Conservation (phyloP, 1,284 basidiomycete species). For the Ustilago trichophora region DNA sequence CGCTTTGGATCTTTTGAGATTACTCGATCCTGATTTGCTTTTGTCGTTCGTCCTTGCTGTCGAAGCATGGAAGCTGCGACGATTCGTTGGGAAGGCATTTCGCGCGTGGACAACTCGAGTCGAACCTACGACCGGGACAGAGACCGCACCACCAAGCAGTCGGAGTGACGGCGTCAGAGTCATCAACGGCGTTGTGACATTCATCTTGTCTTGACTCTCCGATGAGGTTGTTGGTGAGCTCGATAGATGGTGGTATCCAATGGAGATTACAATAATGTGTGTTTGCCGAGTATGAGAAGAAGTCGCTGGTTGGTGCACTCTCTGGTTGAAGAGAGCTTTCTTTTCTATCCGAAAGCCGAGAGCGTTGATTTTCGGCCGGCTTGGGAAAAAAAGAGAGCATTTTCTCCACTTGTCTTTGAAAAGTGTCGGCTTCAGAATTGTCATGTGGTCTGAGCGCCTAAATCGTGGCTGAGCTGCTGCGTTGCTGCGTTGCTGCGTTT, state of each 20-base stretch:
- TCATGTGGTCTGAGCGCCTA: slow-evolving; percentile 6
- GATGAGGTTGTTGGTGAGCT: too few species aligned
- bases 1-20: slow-evolving; percentile 26
- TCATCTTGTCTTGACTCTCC: too few species aligned
- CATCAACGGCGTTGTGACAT: not conserved
- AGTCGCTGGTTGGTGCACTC: not conserved
- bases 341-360: slow-evolving; percentile 24
- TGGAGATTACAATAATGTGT: too few species aligned
- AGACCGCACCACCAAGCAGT: slow-evolving; percentile 1
- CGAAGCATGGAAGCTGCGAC: slow-evolving; percentile 6
- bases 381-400: not conserved
- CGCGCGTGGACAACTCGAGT: not conserved
- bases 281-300: too few species aligned
- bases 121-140: not conserved
- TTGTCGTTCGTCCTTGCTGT: not conserved
- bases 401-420: slow-evolving; percentile 3
- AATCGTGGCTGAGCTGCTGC: not conserved
- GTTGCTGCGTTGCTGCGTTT: slow-evolving; percentile 14
- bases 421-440: not conserved
- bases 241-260: too few species aligned
- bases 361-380: slow-evolving; percentile 18
- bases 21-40: not conserved
- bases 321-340: not conserved
- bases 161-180: slow-evolving; percentile 12
- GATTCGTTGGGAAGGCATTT: not conserved